Base-by-base conservation (phyloP, 73 alveolate genomes). In the Paraurostyla sp. region DNA sequence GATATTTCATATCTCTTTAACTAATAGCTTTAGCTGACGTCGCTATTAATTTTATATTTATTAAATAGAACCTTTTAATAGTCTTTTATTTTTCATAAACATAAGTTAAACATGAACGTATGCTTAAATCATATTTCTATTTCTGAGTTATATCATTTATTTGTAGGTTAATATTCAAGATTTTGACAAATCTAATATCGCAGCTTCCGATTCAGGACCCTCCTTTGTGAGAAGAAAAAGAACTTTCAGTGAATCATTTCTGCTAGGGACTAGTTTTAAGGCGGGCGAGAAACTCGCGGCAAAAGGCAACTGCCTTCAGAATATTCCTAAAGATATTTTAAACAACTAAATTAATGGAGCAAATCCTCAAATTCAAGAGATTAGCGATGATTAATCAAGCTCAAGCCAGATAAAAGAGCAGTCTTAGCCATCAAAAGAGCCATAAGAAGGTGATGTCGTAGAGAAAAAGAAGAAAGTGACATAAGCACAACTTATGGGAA, bases 401-500 rank as follows among this genome's bases (percentile, higher is more conserved):
- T n/a, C n/a, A n/a, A n/a, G n/a, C n/a, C n/a, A n/a, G n/a, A n/a
- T n/a, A n/a, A n/a, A n/a, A n/a, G n/a, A n/a, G n/a, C n/a, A n/a
- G n/a, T n/a, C n/a, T n/a, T n/a, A n/a, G n/a, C n/a, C n/a, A n/a
- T n/a, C n/a, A n/a, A n/a, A n/a, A n/a, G 3, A 65, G 69, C 15
- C 15, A 20, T 54, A 27, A 9, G 23, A 54, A 9, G 82, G 46
- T 3, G 82, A 65, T 38, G 40, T 65, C 32, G 35, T 58, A 3
- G 9, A 36, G 16, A 65, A 40, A 30, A 65, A 65, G 58, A 78
- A 54, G 57, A 83, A 83, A 63, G 76, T 83, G 62, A 83, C 92
- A 33, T 40, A 83, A 51, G 92, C 92, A 35, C 65, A 56, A 29
- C 59, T 83, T 11, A 18, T 83, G 18, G 95, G 90, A 16, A 87